A percentile compares a stretch with the other conserved stretches of the same genome.
Conservation (phyloP, 176 grass and related monocot genomes). For the Microstegium vimineum region DNA sequence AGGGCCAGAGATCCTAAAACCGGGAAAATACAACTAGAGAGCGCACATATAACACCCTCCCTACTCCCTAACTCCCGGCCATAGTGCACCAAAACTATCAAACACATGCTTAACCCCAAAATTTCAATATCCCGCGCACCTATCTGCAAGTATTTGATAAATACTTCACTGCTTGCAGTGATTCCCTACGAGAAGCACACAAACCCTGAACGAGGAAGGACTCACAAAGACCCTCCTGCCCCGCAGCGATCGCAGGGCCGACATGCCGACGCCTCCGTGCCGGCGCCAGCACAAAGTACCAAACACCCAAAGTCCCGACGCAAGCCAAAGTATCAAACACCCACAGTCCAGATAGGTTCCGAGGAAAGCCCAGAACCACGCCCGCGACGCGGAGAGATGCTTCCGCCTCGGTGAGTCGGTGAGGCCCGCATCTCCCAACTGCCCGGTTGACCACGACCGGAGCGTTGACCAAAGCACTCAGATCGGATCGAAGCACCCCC, state of each 20-base stretch:
- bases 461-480: slow-evolving; percentile 29
- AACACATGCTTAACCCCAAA: not conserved
- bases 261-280: not conserved
- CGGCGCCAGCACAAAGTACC: not conserved
- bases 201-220: not conserved
- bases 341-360: not conserved
- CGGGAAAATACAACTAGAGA: not conserved
- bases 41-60: not conserved
- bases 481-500: slow-evolving; percentile 30
- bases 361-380: not conserved
- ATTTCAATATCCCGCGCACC: not conserved
- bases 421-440: not conserved
- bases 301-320: not conserved
- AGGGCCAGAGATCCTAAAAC: not conserved
- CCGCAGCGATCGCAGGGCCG: not conserved
- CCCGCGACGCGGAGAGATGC: not conserved
- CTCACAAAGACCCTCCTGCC: not conserved
- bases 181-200: not conserved
- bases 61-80: not conserved
- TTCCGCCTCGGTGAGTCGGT: not conserved
- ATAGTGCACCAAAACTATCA: not conserved
- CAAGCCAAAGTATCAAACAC: not conserved
- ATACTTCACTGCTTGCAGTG: not conserved
- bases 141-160: not conserved
- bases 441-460: not conserved